A percentile compares a stretch with the other conserved stretches of the same genome.
Conservation (phyloP, 495 filamentous ascomycete genomes). For the Parathielavia appendiculata region DNA sequence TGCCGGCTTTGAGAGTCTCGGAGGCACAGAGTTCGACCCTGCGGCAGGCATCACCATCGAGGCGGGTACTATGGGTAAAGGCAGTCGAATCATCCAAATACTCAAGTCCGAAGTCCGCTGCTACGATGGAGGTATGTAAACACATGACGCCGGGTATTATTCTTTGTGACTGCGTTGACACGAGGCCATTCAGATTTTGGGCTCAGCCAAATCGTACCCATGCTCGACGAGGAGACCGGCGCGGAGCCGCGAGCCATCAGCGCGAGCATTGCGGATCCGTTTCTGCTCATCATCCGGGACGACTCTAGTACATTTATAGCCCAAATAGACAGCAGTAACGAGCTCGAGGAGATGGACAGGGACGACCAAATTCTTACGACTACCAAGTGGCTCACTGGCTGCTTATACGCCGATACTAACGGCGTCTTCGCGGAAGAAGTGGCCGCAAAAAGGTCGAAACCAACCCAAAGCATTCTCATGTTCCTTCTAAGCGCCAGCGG, state of each 20-base stretch:
- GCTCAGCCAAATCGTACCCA: constrained; percentile 80
- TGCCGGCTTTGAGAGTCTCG: constrained; percentile 59
- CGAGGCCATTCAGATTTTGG: constrained; percentile 59
- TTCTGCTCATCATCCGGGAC: constrained; percentile 76
- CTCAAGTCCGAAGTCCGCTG: constrained; percentile 75
- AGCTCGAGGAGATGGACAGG: constrained; percentile 75
- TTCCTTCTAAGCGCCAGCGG: constrained; percentile 68
- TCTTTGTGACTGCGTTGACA: constrained; percentile 20
- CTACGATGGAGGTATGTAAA: constrained; percentile 74
- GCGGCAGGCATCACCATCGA: constrained; percentile 80
- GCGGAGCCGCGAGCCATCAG: constrained; percentile 67
- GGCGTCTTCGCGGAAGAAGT: constrained; percentile 49
- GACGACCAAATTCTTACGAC: constrained; percentile 47
- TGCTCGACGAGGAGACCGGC: constrained; percentile 81
- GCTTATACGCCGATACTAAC: constrained; percentile 64
- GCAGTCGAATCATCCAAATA: constrained; percentile 76
- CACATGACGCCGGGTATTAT: background rate
- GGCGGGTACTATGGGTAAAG: constrained; percentile 67
- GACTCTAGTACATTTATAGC: constrained; percentile 73
- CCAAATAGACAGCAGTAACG: constrained; percentile 68
- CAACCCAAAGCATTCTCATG: constrained; percentile 52
- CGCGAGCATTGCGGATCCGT: constrained; percentile 84
- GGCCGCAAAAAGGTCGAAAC: constrained; percentile 39
- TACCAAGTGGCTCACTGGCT: constrained; percentile 73
- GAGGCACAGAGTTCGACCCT: constrained; percentile 78